Evolutionary conservation across 495 filamentous ascomycete species (phyloP), one percentile per base, ranked within the genome.

Genomic region (Tuber aestivum): DNA sequence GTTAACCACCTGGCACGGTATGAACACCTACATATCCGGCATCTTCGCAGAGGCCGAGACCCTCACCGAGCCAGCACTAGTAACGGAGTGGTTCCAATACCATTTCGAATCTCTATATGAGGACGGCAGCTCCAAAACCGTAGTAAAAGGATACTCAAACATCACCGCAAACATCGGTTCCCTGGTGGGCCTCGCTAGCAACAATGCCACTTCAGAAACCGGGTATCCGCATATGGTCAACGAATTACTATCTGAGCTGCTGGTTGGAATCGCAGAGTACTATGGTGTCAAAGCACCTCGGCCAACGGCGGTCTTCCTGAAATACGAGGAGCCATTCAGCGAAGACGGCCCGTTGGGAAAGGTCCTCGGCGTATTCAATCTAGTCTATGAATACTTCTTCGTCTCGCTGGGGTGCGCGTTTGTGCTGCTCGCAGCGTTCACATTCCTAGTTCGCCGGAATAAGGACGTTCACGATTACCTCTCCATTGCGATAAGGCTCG

Each of bases 1-100:
- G 76, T 85, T 87, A 45, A 78, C 86, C 40, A 82, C 85, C 40
- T 86, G 84, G 84, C 80, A 84, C 41, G 76, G 71, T 40, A 76
- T 82, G 42, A 70, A 69, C 3, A 61, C 75, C 32, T 65, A 45
- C 37, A n/a, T 7, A 78, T 74, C 16, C 37, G 41, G 16, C 21
- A 41, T 27, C 61, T 14, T 41, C 40, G 23, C 0, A 41, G 40
- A 41, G 14, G 44, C 45, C 18, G 40, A 37, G 9, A 2, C 8
- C 16, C 69, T 41, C 27, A 61, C 32, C 8, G 9, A 44, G n/a
- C 70, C 78, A 12, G 0, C 8, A 4, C 20, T 56, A 18, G 41
- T 75, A 32, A 40, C 72, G 18, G 44, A 41, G 2, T 50, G 32
- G 27, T 78, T 79, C 20, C 0, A 48, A 16, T 20, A 23, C 0